Percentiles rank a stretch among this genome's conserved stretches.
These are phyloP conservation scores for Aspergillus japonicus DNA, from an alignment of 2,329 filamentous ascomycete genomes.

Conservation along the genomic window DNA sequence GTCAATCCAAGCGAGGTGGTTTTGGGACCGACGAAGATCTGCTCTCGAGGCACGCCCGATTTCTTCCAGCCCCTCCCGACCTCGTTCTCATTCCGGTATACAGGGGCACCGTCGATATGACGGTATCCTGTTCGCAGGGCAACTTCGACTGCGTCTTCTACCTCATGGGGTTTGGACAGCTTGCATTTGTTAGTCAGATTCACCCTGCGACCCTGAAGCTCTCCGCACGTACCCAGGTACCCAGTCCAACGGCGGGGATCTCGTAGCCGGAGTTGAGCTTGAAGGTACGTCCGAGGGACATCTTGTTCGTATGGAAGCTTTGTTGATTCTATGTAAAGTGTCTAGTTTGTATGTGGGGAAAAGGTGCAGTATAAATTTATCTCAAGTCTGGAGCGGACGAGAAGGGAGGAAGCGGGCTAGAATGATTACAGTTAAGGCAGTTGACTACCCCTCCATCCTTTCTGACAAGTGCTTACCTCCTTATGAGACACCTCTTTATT, in stretches of 20 bases:
- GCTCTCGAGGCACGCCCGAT: conserved; percentile 31
- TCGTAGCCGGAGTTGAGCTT: conserved; percentile 45
- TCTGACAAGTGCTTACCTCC: too few species aligned
- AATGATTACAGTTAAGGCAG: too few species aligned
- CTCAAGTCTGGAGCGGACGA: too few species aligned
- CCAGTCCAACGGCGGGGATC: conserved; percentile 45
- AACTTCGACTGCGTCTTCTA: conserved; percentile 49
- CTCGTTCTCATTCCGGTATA: conserved; percentile 35
- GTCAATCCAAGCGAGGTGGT: conserved; percentile 10
- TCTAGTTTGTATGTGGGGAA: background rate
- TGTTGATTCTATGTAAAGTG: background rate
- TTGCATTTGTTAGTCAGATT: conserved; percentile 13
- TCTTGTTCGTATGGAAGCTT: conserved; percentile 8
- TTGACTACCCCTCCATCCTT: too few species aligned
- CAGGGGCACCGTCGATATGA: conserved; percentile 48
- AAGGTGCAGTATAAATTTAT: too few species aligned
- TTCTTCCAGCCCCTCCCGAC: conserved; percentile 35
- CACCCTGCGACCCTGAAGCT: background rate
- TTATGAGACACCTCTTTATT: too few species aligned
- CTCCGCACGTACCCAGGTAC: conserved; percentile 38
- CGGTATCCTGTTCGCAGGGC: conserved; percentile 43
- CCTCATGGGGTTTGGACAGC: conserved; percentile 43
- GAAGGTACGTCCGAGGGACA: conserved; percentile 37
- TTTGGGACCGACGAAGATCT: conserved; percentile 31
- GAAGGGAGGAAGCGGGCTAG: too few species aligned